Evolutionary conservation across 108 stramenopile species (phyloP).

Genomic region (Skeletonema potamos): DNA sequence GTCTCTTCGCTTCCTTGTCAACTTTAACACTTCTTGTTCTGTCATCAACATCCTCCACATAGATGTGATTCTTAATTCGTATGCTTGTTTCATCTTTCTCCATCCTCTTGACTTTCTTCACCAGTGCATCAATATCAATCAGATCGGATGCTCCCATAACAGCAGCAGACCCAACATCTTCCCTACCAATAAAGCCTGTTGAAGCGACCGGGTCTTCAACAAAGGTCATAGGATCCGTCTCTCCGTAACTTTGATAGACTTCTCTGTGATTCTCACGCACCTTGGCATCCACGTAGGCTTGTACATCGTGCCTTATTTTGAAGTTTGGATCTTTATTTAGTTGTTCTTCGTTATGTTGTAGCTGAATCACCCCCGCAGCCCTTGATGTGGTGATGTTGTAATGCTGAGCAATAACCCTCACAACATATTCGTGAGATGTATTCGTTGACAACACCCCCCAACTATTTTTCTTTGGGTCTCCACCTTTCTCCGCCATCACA

Average conservation of each 20-base stretch:
- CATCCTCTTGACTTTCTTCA: constrained; percentile 44
- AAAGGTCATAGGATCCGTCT: constrained; percentile 64
- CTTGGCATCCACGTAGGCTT: constrained; percentile 43
- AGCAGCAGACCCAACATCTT: constrained; percentile 33
- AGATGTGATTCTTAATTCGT: constrained; percentile 62
- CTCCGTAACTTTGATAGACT: constrained; percentile 48
- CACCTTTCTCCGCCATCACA: constrained; percentile 23
- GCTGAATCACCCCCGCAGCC: constrained; percentile 75
- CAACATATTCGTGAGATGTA: constrained; percentile 85
- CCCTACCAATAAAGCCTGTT: constrained; percentile 51
- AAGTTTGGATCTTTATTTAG: constrained; percentile 49
- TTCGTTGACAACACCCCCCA: constrained; percentile 34
- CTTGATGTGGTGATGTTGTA: constrained; percentile 69
- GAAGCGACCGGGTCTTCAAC: constrained; percentile 74
- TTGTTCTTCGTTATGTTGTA: constrained; percentile 81
- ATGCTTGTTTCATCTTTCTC: constrained; percentile 63
- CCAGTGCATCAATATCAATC: constrained; percentile 66
- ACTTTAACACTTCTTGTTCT: constrained; percentile 44
- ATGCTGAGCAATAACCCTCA: constrained; percentile 71
- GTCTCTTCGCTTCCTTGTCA: constrained; percentile 45
- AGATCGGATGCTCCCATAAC: constrained; percentile 54
- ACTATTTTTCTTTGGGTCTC: constrained; percentile 15
- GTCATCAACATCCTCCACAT: constrained; percentile 77
- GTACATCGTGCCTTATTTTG: constrained; percentile 29
- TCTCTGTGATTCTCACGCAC: constrained; percentile 40